phyloP scores from a whole-genome alignment of 176 grass and related monocot species.

The Triticum aestivum region DNA sequence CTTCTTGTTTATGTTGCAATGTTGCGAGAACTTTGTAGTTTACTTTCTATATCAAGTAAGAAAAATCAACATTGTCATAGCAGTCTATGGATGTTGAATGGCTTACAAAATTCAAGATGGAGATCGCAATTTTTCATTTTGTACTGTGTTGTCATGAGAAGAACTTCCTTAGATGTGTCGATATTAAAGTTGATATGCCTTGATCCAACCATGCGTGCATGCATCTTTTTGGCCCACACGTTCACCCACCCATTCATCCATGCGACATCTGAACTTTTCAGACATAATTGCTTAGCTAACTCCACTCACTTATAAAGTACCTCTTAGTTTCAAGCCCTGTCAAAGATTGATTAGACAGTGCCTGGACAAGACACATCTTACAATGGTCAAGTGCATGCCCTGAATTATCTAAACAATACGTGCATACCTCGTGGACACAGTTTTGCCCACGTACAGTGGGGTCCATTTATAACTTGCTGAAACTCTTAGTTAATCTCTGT shows the following conservation, averaged over 20 bases:
- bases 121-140: too few relatives aligned
- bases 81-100: too few relatives aligned
- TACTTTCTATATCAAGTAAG: too few relatives aligned
- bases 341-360: neutral
- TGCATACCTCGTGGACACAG: neutral
- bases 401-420: neutral
- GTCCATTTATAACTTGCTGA: too few relatives aligned
- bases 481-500: neutral
- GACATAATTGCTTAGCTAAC: slow-evolving; percentile 10
- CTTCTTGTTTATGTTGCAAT: too few relatives aligned
- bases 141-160: neutral
- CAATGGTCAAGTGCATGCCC: slow-evolving; percentile 1
- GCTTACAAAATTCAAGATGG: too few relatives aligned
- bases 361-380: neutral
- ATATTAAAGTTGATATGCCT: neutral
- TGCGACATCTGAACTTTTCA: neutral
- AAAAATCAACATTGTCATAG: too few relatives aligned
- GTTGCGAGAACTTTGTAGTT: too few relatives aligned
- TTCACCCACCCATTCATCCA: neutral
- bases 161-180: neutral
- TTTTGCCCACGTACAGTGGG: neutral
- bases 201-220: neutral
- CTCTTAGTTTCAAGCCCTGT: neutral
- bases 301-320: neutral
- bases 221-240: neutral